Conservation (phyloP, 2,329 filamentous ascomycete species). For the Magnaporthiopsis rhizophila region DNA sequence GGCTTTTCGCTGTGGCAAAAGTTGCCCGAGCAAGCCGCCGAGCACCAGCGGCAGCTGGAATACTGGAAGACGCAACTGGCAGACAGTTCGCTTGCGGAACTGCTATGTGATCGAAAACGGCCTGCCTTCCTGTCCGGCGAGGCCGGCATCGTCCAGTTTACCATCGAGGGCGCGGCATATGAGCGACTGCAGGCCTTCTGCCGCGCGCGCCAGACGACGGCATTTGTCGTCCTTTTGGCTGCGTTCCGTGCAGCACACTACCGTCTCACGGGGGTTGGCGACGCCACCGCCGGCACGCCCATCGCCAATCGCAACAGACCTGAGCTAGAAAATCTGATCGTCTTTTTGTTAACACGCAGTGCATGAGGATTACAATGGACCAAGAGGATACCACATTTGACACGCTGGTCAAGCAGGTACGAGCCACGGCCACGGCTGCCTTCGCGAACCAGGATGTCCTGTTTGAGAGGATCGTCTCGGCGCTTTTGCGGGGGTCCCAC, state of each 20-base stretch:
- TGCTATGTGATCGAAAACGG: not conserved
- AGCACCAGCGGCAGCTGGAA: slow-evolving; percentile 1
- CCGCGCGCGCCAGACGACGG: not conserved
- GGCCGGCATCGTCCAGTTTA: not conserved
- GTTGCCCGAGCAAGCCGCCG: not conserved
- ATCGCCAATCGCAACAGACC: not conserved
- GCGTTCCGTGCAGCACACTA: slow-evolving; percentile 1
- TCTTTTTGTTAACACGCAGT: slow-evolving; percentile 1
- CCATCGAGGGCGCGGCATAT: not conserved
- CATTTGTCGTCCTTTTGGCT: not conserved
- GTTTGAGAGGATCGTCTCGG: not conserved
- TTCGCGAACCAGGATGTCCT: slow-evolving; percentile 2
- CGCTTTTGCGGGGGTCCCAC: not conserved
- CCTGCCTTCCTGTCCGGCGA: not conserved
- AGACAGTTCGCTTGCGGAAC: not conserved
- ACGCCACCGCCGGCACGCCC: not conserved
- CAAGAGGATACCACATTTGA: not conserved
- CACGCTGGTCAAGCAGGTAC: not conserved
- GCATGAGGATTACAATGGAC: not conserved
- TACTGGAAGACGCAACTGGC: not conserved
- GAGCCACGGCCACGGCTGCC: not conserved
- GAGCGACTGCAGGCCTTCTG: not conserved
- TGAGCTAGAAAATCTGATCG: not conserved
- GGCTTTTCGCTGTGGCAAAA: slow-evolving; percentile 1
- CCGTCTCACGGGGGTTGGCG: not conserved